Conservation (phyloP, 1,284 basidiomycete genomes). For the Irpex sp. region DNA sequence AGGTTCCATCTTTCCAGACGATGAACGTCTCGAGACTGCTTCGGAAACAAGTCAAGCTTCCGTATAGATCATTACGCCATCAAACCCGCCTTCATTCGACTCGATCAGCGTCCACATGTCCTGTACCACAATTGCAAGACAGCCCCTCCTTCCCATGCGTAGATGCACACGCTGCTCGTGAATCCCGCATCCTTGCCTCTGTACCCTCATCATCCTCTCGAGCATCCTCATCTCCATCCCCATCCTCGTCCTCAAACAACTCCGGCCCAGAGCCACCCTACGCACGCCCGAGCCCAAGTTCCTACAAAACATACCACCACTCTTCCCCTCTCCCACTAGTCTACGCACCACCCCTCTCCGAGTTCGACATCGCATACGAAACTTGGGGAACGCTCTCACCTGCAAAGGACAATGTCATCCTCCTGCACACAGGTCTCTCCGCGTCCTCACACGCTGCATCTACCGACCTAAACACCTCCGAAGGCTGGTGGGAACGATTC, state of each 20-base stretch:
- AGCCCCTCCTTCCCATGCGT: slow-evolving; percentile 64
- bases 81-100: slow-evolving; percentile 16
- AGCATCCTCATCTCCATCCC: slow-evolving; percentile 18
- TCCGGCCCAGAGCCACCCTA: slow-evolving; percentile 77
- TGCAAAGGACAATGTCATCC: slow-evolving; percentile 82
- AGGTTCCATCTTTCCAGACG: neutral
- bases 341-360: slow-evolving; percentile 71
- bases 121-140: slow-evolving; percentile 21
- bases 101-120: slow-evolving; percentile 26
- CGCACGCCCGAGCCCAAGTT: slow-evolving; percentile 66
- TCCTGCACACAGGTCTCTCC: slow-evolving; percentile 95
- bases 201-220: slow-evolving; percentile 13
- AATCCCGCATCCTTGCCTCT: slow-evolving; percentile 44
- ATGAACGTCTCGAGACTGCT: slow-evolving; percentile 20
- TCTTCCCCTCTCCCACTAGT: slow-evolving; percentile 62
- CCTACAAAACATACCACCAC: slow-evolving; percentile 69
- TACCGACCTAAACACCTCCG: slow-evolving; percentile 71
- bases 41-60: slow-evolving; percentile 18
- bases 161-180: slow-evolving; percentile 66
- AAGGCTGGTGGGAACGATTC: slow-evolving; percentile 99
- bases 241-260: slow-evolving; percentile 11
- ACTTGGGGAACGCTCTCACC: slow-evolving; percentile 92
- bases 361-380: slow-evolving; percentile 93
- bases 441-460: slow-evolving; percentile 96
- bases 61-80: slow-evolving; percentile 5